phyloP scores from a whole-genome alignment of 2,329 filamentous ascomycete species.

The Aspergillus eucalypticola region DNA sequence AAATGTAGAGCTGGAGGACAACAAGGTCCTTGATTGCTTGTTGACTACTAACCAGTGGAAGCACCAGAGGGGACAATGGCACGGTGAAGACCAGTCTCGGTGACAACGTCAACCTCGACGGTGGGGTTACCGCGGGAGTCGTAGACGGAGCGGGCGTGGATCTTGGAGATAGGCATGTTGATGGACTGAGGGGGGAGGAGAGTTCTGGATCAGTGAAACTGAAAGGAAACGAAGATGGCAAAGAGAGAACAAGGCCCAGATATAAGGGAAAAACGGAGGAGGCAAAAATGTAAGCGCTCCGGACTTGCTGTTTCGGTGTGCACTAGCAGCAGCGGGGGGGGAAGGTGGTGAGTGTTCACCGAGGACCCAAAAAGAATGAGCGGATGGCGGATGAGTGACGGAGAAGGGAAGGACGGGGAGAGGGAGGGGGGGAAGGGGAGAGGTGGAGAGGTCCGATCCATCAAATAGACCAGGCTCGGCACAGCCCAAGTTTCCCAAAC shows the following conservation, averaged over 20 bases:
- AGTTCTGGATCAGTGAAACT: slow-evolving; percentile 28
- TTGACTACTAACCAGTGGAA: slow-evolving; percentile 72
- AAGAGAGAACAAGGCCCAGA: slow-evolving; percentile 22
- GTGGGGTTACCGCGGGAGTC: slow-evolving; percentile 98
- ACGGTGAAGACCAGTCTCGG: slow-evolving; percentile 93
- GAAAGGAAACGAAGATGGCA: slow-evolving; percentile 20
- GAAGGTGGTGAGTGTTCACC: slow-evolving; percentile 39
- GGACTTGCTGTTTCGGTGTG: slow-evolving; percentile 25
- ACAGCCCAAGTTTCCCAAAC: neutral
- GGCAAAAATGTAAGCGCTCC: slow-evolving; percentile 16
- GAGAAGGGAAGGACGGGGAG: slow-evolving; percentile 10
- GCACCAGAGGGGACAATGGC: slow-evolving; percentile 97
- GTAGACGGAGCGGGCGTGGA: slow-evolving; percentile 93
- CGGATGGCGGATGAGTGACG: slow-evolving; percentile 17
- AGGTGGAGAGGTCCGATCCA: slow-evolving; percentile 23
- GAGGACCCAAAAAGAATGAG: slow-evolving; percentile 41
- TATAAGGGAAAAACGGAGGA: slow-evolving; percentile 20
- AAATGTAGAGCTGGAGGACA: neutral
- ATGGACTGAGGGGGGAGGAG: slow-evolving; percentile 24
- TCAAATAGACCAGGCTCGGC: slow-evolving; percentile 15
- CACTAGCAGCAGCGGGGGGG: slow-evolving; percentile 33
- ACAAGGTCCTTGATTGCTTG: neutral
- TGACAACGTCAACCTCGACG: slow-evolving; percentile 96
- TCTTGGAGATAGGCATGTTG: slow-evolving; percentile 87
- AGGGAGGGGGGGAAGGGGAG: slow-evolving; percentile 2